Evolutionary conservation across 306 rosid species (phyloP).

Genomic region (Sindora glabra): DNA sequence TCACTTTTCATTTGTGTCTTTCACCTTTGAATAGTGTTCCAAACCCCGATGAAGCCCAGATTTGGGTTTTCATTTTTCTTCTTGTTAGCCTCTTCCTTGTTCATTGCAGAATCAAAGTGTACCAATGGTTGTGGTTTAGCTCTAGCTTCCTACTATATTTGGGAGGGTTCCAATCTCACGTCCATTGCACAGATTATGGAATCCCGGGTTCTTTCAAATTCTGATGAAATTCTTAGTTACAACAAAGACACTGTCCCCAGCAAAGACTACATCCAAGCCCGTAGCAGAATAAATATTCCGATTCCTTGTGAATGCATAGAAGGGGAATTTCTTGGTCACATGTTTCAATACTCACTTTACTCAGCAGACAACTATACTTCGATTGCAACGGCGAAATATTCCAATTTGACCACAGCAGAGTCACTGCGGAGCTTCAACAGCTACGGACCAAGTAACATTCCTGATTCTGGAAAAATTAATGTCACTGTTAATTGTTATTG

Average conservation of each 20-base stretch:
- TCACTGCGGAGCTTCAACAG: slow-evolving; percentile 32
- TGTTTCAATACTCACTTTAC: slow-evolving; percentile 30
- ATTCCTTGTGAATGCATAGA: slow-evolving; percentile 47
- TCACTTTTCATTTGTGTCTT: no score
- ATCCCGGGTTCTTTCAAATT: neutral
- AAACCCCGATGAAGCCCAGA: slow-evolving; percentile 43
- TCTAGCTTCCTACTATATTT: slow-evolving; percentile 45
- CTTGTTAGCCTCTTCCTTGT: slow-evolving; percentile 8
- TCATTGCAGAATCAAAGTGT: slow-evolving; percentile 44
- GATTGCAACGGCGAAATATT: slow-evolving; percentile 27
- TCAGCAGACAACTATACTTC: slow-evolving; percentile 27
- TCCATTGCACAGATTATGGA: slow-evolving; percentile 7
- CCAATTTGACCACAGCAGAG: slow-evolving; percentile 45
- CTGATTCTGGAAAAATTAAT: slow-evolving; percentile 10
- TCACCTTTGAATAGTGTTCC: no score
- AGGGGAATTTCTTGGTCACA: slow-evolving; percentile 49
- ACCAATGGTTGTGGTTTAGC: slow-evolving; percentile 46
- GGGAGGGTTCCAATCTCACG: neutral
- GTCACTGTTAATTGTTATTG: slow-evolving; percentile 61
- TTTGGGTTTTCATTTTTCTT: slow-evolving; percentile 8
- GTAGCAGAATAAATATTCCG: slow-evolving; percentile 32
- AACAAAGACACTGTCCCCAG: neutral
- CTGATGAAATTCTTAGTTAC: slow-evolving; percentile 11
- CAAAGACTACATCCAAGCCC: no score
- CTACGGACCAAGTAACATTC: slow-evolving; percentile 21